Evolutionary conservation across 805 yeast genomes (phyloP), one percentile per base, ranked within the genome.

Genomic region (Teunomyces pallodes): DNA sequence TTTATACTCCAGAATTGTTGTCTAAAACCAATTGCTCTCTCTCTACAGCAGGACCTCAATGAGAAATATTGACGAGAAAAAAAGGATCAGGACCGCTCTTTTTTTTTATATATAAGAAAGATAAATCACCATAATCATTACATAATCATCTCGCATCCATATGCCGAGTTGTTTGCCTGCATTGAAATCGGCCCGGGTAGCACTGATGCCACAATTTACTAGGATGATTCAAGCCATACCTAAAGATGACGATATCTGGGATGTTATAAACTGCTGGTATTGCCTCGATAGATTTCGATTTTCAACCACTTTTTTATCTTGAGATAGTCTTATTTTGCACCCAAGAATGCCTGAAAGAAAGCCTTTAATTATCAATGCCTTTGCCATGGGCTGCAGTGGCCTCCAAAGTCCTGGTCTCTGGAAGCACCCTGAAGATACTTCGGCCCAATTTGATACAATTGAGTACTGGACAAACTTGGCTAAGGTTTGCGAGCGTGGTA

Each of bases 401-500:
- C 36, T 45, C 6, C 58, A 46, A 46, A 60, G 53, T 47, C 65
- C 61, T 35, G 68, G 69, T 3, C 50, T 61, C 24, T 74, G 77
- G 77, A 69, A 64, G 16, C 68, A 67, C 43, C 75, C 77, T 1
- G 59, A 61, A 5, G 76, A 72, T 52, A 52, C 55, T 36, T 60
- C 74, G 7, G 39, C 54, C 2, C 49, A 55, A 61, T 62, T 62
- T 43, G 54, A 61, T 45, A 57, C 56, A 20, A 57, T 58, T 47
- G 64, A 58, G 45, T 58, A 60, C 55, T 72, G 76, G 76, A 59
- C 64, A n/a, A 57, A 69, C 29, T 48, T 72, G 5, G 76, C 76
- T 7, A 60, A 69, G 45, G 45, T 67, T 17, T 61, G 72, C 17
- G 77, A 72, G 46, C 57, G 60, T 40, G 77, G 74, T 6, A 71